Evolutionary conservation across 345 rosid genomes (phyloP), one percentile per base, ranked within the genome.

Genomic region (Nephelium lappaceum): DNA sequence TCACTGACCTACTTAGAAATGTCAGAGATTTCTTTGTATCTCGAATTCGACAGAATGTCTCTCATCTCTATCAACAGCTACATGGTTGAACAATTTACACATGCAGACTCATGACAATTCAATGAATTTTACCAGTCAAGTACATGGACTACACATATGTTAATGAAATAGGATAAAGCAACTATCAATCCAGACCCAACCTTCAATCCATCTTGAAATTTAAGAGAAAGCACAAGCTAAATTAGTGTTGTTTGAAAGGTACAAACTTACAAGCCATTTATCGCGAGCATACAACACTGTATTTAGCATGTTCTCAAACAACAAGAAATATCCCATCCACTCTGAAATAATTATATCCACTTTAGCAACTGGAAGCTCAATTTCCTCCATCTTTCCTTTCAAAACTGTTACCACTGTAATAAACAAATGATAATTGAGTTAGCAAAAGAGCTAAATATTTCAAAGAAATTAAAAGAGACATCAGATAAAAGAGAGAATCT

Each of bases 251-350:
- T 66, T 18, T n/a, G 43, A 72, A 74, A 64, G 19, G 67, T 5
- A 68, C 36, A 21, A 62, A 90, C 99, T 90, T 82, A 97, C 98
- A 69, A 97, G 98, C 99, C 99, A 97, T 84, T 97, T 97, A 83
- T 97, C 88, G 25, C 98, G 97, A 5, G 99, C 98, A 78, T 93
- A 97, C 66, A 97, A 81, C 81, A 94, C 97, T 9, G 98, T 89
- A 72, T 94, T 85, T 78, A 97, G 81, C 99, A 97, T 97, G 73
- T 97, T 97, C 88, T 97, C 99, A 71, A 89, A 97, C 87, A 97
- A 81, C 79, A 97, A 81, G 85, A 97, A 97, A 85, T 97, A 97
- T 24, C 98, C 99, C 99, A 94, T 97, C 98, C 98, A 94, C 91
- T 97, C 98, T 49, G 98, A 97, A 76, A 97, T 91, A 73, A 97